Evolutionary conservation across 1,284 basidiomycete genomes (phyloP).

Genomic region (Leccinum laetum): DNA sequence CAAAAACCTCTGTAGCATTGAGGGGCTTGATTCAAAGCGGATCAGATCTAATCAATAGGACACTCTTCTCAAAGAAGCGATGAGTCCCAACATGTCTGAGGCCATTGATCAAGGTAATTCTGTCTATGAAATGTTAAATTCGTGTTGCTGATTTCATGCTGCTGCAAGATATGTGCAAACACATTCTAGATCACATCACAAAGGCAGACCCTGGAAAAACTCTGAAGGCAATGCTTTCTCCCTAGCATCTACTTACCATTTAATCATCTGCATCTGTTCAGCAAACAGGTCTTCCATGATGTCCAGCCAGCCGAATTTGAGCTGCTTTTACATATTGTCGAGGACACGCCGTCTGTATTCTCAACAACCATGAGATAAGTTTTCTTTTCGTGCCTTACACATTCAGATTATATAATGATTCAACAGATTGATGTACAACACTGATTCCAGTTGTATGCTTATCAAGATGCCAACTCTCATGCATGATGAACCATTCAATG

Average conservation of each 20-base stretch:
- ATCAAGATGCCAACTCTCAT: neutral
- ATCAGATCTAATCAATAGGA: neutral
- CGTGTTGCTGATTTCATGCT: neutral
- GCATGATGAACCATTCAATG: neutral
- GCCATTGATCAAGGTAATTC: neutral
- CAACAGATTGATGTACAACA: neutral
- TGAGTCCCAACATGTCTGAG: neutral
- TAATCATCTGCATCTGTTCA: neutral
- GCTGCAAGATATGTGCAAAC: neutral
- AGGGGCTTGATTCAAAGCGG: too few species aligned
- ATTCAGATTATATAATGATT: neutral
- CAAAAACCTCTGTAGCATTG: too few species aligned
- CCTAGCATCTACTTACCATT: neutral
- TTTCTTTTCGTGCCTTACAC: neutral
- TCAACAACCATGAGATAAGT: neutral
- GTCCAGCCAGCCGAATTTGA: neutral
- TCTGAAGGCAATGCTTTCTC: neutral
- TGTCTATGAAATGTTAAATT: neutral
- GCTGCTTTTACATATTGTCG: neutral
- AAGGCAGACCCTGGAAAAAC: neutral
- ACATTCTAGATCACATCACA: neutral
- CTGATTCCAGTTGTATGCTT: neutral
- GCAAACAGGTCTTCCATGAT: neutral
- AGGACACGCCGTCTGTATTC: neutral
- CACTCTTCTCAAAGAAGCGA: neutral